Percentiles rank a stretch among this genome's conserved stretches.
These are phyloP conservation scores for Exophiala bonariae DNA, from an alignment of 2,329 filamentous ascomycete genomes.

Conservation along the genomic window DNA sequence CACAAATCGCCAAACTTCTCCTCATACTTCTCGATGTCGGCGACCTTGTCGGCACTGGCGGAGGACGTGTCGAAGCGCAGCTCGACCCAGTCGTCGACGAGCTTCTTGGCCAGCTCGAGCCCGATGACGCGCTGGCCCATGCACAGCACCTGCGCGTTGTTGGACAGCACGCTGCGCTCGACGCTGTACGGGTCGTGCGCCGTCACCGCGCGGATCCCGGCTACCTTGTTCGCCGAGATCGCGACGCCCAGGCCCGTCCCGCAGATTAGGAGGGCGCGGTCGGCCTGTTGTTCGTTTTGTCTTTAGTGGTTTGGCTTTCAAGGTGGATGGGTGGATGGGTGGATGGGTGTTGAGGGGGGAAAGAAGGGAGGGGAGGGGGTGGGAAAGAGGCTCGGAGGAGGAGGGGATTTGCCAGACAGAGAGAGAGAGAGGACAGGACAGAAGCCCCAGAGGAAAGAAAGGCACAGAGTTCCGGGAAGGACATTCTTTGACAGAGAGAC, in stretches of 20 bases:
- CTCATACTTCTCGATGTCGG: conserved; percentile 47
- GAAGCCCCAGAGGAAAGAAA: too few relatives aligned
- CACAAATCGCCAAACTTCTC: conserved; percentile 31
- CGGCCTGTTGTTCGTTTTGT: conserved; percentile 48
- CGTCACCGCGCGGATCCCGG: conserved; percentile 80
- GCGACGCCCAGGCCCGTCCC: conserved; percentile 85
- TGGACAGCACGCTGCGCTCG: conserved; percentile 76
- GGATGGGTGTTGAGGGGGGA: not conserved
- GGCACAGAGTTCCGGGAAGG: too few relatives aligned
- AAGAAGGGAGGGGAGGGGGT: not conserved
- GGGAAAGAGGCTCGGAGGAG: conserved; percentile 5
- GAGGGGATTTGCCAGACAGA: not conserved
- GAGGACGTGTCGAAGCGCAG: conserved; percentile 74
- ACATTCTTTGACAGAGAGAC: too few relatives aligned
- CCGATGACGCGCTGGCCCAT: conserved; percentile 84
- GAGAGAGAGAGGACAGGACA: not conserved
- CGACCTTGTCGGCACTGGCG: conserved; percentile 62
- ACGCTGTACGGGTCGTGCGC: conserved; percentile 85
- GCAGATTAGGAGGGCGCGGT: conserved; percentile 80
- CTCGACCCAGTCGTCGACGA: conserved; percentile 81
- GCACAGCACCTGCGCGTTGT: conserved; percentile 84
- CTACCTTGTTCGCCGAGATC: conserved; percentile 86
- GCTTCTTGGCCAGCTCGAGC: conserved; percentile 72
- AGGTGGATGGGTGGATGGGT: not conserved
- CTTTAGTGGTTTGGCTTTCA: not conserved